Percentiles rank a stretch among this genome's conserved stretches.
Evolutionary conservation across 1,284 basidiomycete genomes (phyloP).

Genomic region (Moniliella sp.): DNA sequence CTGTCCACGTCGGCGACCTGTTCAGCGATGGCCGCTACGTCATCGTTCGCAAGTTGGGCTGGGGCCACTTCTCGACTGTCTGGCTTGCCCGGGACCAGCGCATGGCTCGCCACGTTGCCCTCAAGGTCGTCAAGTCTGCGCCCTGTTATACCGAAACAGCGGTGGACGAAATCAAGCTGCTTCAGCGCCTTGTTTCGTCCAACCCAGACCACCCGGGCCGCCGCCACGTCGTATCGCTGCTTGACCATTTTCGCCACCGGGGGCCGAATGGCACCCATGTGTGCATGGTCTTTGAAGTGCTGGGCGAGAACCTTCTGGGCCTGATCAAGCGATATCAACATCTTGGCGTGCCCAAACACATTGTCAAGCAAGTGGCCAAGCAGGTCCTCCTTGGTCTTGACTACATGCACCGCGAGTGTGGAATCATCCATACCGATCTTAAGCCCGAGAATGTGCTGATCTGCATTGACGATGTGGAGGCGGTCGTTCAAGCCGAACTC

Average conservation of each 20-base stretch:
- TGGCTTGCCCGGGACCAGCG: too few relatives aligned
- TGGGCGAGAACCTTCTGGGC: slow-evolving; percentile 78
- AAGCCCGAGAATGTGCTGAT: slow-evolving; percentile 92
- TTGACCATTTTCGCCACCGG: slow-evolving; percentile 78
- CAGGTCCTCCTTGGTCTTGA: slow-evolving; percentile 76
- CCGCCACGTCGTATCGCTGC: slow-evolving; percentile 61
- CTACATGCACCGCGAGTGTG: slow-evolving; percentile 82
- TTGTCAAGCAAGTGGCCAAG: slow-evolving; percentile 81
- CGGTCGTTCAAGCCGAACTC: slow-evolving; percentile 66
- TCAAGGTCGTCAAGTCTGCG: slow-evolving; percentile 90
- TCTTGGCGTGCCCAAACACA: slow-evolving; percentile 68
- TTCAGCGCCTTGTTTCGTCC: slow-evolving; percentile 74
- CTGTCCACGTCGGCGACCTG: too few relatives aligned
- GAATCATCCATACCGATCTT: slow-evolving; percentile 56
- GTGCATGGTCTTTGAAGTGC: slow-evolving; percentile 93
- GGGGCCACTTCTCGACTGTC: too few relatives aligned
- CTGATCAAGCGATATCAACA: slow-evolving; percentile 82
- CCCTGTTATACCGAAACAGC: slow-evolving; percentile 84
- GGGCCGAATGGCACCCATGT: slow-evolving; percentile 83
- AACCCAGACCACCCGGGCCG: slow-evolving; percentile 37
- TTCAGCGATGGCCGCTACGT: too few relatives aligned
- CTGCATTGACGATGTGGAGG: too few relatives aligned
- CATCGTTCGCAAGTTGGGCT: too few relatives aligned
- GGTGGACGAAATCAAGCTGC: slow-evolving; percentile 81
- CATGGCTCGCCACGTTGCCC: slow-evolving; percentile 71